Evolutionary conservation across 2,329 filamentous ascomycete species (phyloP).

Genomic region (Pyrenochaeta sp.): DNA sequence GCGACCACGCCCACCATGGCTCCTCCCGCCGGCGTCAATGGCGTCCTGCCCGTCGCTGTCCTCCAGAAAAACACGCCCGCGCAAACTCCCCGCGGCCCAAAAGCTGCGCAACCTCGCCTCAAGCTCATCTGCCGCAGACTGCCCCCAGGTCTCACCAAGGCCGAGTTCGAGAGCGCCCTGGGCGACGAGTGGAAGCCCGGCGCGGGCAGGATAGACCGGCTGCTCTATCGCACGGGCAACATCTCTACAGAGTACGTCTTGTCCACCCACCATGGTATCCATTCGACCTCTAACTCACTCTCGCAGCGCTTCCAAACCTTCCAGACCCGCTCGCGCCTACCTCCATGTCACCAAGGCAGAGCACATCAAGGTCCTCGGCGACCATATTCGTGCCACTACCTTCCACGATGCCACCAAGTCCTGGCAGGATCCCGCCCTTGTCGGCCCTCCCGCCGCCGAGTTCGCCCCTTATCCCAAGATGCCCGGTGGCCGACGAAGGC

Average conservation of each 20-base stretch:
- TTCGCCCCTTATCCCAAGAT: slow-evolving; percentile 85
- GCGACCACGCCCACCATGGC: slow-evolving; percentile 28
- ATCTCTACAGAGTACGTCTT: slow-evolving; percentile 78
- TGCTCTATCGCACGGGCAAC: slow-evolving; percentile 76
- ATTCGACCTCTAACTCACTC: slow-evolving; percentile 13
- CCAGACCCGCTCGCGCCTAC: slow-evolving; percentile 80
- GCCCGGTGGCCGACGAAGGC: slow-evolving; percentile 74
- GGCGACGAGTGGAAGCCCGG: slow-evolving; percentile 83
- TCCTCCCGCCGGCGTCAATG: slow-evolving; percentile 44
- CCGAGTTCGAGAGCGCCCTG: slow-evolving; percentile 75
- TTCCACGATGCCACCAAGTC: slow-evolving; percentile 87
- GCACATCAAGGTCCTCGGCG: slow-evolving; percentile 71
- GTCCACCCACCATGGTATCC: background rate
- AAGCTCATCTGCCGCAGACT: slow-evolving; percentile 87
- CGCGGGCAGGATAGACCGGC: slow-evolving; percentile 86
- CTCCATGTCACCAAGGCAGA: slow-evolving; percentile 78
- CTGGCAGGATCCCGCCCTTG: slow-evolving; percentile 72
- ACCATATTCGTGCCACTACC: slow-evolving; percentile 70
- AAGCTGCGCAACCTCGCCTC: slow-evolving; percentile 67
- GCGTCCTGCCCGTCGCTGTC: slow-evolving; percentile 47
- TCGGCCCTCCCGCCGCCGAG: slow-evolving; percentile 81
- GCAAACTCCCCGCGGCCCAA: slow-evolving; percentile 43
- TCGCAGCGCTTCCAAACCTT: slow-evolving; percentile 72
- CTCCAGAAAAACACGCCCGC: slow-evolving; percentile 45
- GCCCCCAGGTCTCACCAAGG: slow-evolving; percentile 81